Evolutionary conservation across 495 filamentous ascomycete species (phyloP), one percentile per base, ranked within the genome.

Genomic region (Trichoderma erinaceum): DNA sequence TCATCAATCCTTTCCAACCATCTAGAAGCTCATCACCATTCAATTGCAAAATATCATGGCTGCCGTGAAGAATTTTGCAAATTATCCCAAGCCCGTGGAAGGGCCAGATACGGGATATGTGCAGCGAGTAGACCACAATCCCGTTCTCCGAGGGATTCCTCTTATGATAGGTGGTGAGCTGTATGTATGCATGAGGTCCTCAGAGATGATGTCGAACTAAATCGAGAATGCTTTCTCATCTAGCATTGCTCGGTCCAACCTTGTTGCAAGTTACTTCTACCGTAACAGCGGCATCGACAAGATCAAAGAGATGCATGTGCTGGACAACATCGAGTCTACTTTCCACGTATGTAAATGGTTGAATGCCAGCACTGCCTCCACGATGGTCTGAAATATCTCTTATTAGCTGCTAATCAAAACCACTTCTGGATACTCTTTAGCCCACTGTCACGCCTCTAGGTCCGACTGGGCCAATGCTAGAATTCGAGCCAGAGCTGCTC

Each of bases 391-490:
- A 38, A 7, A 38, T 38, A 38, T 38, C 35, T 38, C 29, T 29
- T 38, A 38, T 38, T 5, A 38, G 35, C 35, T 38, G 35, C 35
- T 38, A 7, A 38, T 5, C 35, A 38, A 38, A 3, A 5, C 35
- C 5, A 4, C 74, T 41, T 48, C 70, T 70, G 64, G 64, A 68
- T 66, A 61, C 41, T 18, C 21, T 52, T 41, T 64, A 83, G 78
- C 93, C 94, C n/a, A 90, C 90, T 41, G 93, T 97, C 27, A 89
- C 90, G 52, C 92, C 91, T 7, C 74, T 89, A 64, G 68, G 72
- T 8, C 63, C 74, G 41, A 69, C 75, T 44, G 66, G 72, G 46
- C 66, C 71, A 18, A 66, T 61, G 56, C 71, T 78, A 4, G 69
- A 73, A 25, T 66, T 83, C 38, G 75, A 78, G 15, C 72, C 77